Evolutionary conservation across 768 basidiomycete species (phyloP).

Genomic region (Psilocybe sp.): DNA sequence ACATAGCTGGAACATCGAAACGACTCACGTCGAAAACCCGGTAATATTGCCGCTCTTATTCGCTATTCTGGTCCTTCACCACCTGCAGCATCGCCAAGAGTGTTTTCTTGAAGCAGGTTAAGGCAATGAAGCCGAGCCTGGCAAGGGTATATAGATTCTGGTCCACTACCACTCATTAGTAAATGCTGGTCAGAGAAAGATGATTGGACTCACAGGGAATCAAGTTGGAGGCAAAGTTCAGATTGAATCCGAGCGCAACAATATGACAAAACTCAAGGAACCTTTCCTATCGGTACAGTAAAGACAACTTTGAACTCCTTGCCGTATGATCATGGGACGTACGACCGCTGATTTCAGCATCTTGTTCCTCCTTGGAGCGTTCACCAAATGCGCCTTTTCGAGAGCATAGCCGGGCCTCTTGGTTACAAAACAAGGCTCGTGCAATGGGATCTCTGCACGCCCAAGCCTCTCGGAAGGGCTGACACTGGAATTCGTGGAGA

Average conservation of each 20-base stretch:
- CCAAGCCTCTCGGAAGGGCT: too few species aligned
- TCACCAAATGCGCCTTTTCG: constrained; percentile 7
- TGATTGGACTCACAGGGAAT: constrained; percentile 1
- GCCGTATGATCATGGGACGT: too few species aligned
- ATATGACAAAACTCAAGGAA: not conserved
- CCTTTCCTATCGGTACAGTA: not conserved
- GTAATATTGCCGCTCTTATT: not conserved
- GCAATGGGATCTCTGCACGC: too few species aligned
- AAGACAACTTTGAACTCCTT: too few species aligned
- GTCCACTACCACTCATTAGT: constrained; percentile 5
- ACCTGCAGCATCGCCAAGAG: constrained; percentile 7
- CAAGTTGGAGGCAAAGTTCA: constrained; percentile 3
- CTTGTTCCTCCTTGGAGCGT: constrained; percentile 5
- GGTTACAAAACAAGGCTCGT: constrained; percentile 8
- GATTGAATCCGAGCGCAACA: not conserved
- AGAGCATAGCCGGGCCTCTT: constrained; percentile 5
- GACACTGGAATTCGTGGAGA: too few species aligned
- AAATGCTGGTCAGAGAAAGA: not conserved
- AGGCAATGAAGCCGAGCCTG: constrained; percentile 12
- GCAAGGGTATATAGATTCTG: constrained; percentile 8
- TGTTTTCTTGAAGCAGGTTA: constrained; percentile 10
- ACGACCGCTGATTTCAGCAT: too few species aligned
- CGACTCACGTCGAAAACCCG: constrained; percentile 1
- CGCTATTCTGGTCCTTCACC: constrained; percentile 6
- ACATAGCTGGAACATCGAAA: too few species aligned